Base-by-base conservation (phyloP, 495 filamentous ascomycete species). In the Parathielavia hyrcaniae region DNA sequence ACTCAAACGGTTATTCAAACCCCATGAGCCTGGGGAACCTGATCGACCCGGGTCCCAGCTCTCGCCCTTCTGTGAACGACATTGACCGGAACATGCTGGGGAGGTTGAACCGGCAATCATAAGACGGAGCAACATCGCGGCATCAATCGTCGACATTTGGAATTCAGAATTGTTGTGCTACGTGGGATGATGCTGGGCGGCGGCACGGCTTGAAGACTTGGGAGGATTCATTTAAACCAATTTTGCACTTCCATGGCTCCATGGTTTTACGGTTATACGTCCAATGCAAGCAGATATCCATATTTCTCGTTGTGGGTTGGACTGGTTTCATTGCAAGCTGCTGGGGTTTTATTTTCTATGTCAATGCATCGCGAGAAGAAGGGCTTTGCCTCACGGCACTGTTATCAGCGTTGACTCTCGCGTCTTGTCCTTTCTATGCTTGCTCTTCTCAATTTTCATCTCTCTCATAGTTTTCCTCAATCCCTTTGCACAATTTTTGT, bases 1-100 rank as follows among this genome's bases (percentile, higher is more conserved):
- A 52, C 6, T 54, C 60, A 3, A 34, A 23, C 38, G 14, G 48
- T 13, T 58, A 51, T 8, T 16, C 50, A 14, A 70, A 69, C 32
- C 69, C 74, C 0, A 79, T 79, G 77, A 77, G 75, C 55, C 41
- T 79, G 1, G 69, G 70, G 36, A 73, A 73, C 34, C 61, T 79
- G 49, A 71, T 79, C 26, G 26, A 30, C 26, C 26, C 26, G 60
- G 65, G 61, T n/a, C 57, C 50, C 0, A 61, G 61, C 14, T 34
- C 46, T 54, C 68, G 26, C 58, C 26, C 43, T 61, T 64, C 44
- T 65, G 73, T 52, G 6, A 59, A 54, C 50, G 57, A 59, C 23
- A 78, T 79, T 34, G 77, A 79, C 53, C 65, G 64, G 22, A 70
- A 61, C 55, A 79, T 79, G 77, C 60, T 79, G 17, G 71, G 69